Base-by-base conservation (phyloP, 495 filamentous ascomycete species). In the Clohesyomyces aquaticus region DNA sequence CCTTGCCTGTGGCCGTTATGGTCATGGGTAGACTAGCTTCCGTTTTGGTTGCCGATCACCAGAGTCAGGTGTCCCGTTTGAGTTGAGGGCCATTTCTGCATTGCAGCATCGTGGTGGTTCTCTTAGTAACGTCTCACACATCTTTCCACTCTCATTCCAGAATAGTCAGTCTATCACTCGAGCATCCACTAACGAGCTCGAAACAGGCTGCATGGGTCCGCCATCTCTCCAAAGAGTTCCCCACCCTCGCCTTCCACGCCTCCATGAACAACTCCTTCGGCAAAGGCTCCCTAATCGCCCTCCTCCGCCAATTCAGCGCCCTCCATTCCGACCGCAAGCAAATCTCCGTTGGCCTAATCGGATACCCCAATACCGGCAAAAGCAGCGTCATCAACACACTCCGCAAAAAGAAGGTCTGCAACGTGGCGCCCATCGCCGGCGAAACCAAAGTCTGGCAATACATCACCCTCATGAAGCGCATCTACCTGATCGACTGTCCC, bases 71-170 rank as follows among this genome's bases (percentile, higher is more conserved):
- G 84, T 83, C 82, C 86, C 87, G 86, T 88, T 85, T 88, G 91
- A 96, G 91, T 96, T 91, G 92, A 95, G 85, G 76, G 80, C 84
- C 83, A 71, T 71, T 78, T 76, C 77, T 75, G 64, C 77, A 58
- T 73, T 50, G 75, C 65, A 74, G 76, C 75, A 72, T 72, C 59
- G 79, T 93, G 85, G 87, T 81, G 82, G 83, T 84, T 78, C 88
- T 96, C 94, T 95, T 98, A 98, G 93, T 96, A 88, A 89, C 88
- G 91, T 89, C 87, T 88, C 93, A 95, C 84, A 98, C 93, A 98
- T 89, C 68, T 65, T 58, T 23, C 18, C 21, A 59, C 19, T n/a
- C 43, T 55, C 22, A 50, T 32, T 38, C 29, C 25, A 28, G 12
- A 18, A 26, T 38, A 42, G 35, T 18, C 53, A 29, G 18, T n/a